Percentiles rank a stretch among this genome's conserved stretches.
Conservation (phyloP, 441 rosid genomes). For the Eutrema salsugineum region DNA sequence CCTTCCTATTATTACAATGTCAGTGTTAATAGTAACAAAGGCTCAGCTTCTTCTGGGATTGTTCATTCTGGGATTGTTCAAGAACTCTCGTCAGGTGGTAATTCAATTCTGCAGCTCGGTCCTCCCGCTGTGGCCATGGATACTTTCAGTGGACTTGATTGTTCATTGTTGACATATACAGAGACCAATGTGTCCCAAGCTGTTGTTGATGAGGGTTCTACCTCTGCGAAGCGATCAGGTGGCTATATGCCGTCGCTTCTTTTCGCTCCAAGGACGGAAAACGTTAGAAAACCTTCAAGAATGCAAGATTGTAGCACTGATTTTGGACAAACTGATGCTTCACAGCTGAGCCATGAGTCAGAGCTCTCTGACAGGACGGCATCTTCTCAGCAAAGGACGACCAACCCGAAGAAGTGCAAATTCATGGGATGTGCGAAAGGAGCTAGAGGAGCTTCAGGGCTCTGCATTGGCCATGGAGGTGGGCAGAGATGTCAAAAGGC, state of each 20-base stretch:
- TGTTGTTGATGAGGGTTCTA: constrained; percentile 82
- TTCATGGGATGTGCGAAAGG: constrained; percentile 78
- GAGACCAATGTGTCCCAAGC: constrained; percentile 32
- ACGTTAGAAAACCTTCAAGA: constrained; percentile 31
- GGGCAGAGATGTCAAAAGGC: constrained; percentile 88
- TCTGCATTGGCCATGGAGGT: constrained; percentile 94
- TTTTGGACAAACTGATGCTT: constrained; percentile 39
- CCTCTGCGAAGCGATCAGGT: constrained; percentile 89
- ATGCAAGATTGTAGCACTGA: constrained; percentile 38
- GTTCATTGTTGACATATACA: constrained; percentile 43
- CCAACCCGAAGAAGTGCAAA: constrained; percentile 68
- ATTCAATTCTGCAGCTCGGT: constrained; percentile 72
- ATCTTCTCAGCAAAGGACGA: constrained; percentile 49
- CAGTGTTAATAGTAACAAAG: constrained; percentile 38
- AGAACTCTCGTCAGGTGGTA: constrained; percentile 42
- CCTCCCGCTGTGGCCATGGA: constrained; percentile 55
- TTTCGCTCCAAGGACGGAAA: constrained; percentile 55
- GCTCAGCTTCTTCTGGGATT: constrained; percentile 30
- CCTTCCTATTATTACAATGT: constrained; percentile 44
- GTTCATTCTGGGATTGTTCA: constrained; percentile 35
- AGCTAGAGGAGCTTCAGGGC: constrained; percentile 88
- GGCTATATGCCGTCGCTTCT: constrained; percentile 88
- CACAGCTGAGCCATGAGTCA: constrained; percentile 48
- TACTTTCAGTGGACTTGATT: constrained; percentile 39
- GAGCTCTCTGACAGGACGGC: constrained; percentile 64